phyloP scores from a whole-genome alignment of 768 basidiomycete genomes.

The Scleroderma bovista region DNA sequence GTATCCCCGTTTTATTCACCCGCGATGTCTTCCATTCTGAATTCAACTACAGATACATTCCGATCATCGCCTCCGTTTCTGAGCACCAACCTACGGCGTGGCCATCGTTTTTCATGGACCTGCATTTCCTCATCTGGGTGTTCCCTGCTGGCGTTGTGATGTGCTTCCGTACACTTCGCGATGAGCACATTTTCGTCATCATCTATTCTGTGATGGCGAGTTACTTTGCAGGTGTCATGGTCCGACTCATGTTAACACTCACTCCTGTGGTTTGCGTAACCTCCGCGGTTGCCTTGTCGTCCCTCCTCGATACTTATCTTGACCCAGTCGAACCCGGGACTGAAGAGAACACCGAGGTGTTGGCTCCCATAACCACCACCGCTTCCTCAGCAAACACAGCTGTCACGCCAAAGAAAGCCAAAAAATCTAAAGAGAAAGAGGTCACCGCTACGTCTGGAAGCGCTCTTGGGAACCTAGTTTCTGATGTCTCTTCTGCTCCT shows the following conservation, averaged over 20 bases:
- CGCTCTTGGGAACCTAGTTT: constrained; percentile 37
- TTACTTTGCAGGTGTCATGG: constrained; percentile 99
- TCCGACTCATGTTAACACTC: constrained; percentile 94
- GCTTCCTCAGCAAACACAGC: constrained; percentile 25
- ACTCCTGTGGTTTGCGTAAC: constrained; percentile 96
- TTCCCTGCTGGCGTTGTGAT: constrained; percentile 96
- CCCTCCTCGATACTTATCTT: constrained; percentile 84
- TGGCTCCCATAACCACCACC: not conserved
- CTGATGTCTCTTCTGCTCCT: constrained; percentile 27
- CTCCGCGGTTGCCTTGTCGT: constrained; percentile 85
- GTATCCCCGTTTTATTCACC: constrained; percentile 12
- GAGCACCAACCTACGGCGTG: constrained; percentile 99
- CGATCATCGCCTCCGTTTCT: constrained; percentile 97
- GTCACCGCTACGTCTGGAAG: constrained; percentile 32
- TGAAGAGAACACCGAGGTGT: constrained; percentile 5
- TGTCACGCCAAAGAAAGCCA: constrained; percentile 34
- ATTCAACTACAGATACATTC: constrained; percentile 62
- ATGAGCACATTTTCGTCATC: constrained; percentile 98
- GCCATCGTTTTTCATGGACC: constrained; percentile 99
- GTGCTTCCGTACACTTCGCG: constrained; percentile 90
- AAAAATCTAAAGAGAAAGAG: constrained; percentile 58
- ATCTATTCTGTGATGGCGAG: constrained; percentile 94
- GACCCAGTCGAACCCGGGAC: constrained; percentile 70
- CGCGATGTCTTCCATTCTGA: not conserved
- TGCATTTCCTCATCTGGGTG: constrained; percentile 94